Percentiles rank a stretch among this genome's conserved stretches.
These are phyloP conservation scores for Agrostemma githago DNA, from an alignment of 148 eudicot species.

Conservation along the genomic window DNA sequence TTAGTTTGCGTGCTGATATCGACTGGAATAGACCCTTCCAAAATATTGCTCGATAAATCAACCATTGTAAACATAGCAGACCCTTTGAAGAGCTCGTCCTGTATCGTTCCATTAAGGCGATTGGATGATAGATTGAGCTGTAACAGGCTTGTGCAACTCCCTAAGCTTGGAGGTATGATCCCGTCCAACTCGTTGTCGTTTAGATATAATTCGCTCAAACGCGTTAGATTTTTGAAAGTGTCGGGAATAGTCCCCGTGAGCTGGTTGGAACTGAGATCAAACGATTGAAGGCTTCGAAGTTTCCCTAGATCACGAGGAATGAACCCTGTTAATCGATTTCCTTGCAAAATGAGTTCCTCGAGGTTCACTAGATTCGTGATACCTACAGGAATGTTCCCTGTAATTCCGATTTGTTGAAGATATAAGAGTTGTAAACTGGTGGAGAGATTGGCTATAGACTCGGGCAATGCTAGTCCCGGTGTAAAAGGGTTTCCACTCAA, in stretches of 20 bases:
- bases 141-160: constrained; percentile 23
- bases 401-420: neutral
- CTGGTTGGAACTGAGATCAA: neutral
- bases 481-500: constrained; percentile 11
- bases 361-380: constrained; percentile 24
- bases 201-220: constrained; percentile 11
- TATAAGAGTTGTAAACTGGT: neutral
- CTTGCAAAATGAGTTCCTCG: neutral
- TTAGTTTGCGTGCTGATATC: constrained; percentile 21
- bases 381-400: constrained; percentile 19
- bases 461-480: constrained; percentile 15
- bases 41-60: constrained; percentile 14
- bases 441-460: constrained; percentile 17
- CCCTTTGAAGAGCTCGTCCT: constrained; percentile 18
- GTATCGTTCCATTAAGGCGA: constrained; percentile 26
- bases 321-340: constrained; percentile 18
- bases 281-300: neutral
- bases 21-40: constrained; percentile 31
- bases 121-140: constrained; percentile 19
- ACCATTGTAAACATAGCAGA: constrained; percentile 13
- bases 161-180: constrained; percentile 29
- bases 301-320: constrained; percentile 25
- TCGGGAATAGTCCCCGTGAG: constrained; percentile 28
- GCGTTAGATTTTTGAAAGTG: constrained; percentile 29
- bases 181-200: constrained; percentile 24